phyloP scores from a whole-genome alignment of 2,329 filamentous ascomycete genomes.

The Stachybotrys elegans region DNA sequence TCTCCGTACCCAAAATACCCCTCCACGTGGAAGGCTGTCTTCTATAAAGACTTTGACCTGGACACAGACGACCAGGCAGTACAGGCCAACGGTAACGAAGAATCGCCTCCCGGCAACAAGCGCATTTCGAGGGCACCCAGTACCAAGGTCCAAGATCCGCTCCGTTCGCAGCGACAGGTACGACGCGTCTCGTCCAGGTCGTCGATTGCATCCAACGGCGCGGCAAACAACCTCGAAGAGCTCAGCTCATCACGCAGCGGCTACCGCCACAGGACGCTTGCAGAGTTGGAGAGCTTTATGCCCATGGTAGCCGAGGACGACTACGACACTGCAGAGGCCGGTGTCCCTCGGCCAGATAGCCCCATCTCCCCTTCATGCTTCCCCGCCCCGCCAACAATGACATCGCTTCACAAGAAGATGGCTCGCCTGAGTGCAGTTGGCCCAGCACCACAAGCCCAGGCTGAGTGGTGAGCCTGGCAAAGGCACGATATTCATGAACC shows the following conservation, averaged over 20 bases:
- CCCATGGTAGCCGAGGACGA: not conserved
- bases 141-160: constrained; percentile 8
- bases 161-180: constrained; percentile 6
- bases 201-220: constrained; percentile 9
- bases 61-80: not conserved
- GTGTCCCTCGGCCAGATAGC: constrained; percentile 36
- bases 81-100: no score
- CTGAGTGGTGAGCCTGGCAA: no score
- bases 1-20: not conserved
- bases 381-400: constrained; percentile 14
- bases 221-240: constrained; percentile 9
- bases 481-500: no score
- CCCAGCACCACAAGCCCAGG: no score
- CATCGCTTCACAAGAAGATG: constrained; percentile 30
- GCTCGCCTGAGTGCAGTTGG: constrained; percentile 32
- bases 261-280: constrained; percentile 4
- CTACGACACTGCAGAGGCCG: constrained; percentile 12
- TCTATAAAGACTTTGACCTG: not conserved
- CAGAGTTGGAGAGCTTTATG: constrained; percentile 3
- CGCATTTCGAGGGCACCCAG: not conserved
- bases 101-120: not conserved
- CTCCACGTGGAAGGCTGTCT: not conserved
- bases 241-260: no score
- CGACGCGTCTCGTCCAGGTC: no score
- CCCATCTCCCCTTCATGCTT: constrained; percentile 27